Conservation (phyloP, 495 filamentous ascomycete genomes). For the Letharia columbiana region DNA sequence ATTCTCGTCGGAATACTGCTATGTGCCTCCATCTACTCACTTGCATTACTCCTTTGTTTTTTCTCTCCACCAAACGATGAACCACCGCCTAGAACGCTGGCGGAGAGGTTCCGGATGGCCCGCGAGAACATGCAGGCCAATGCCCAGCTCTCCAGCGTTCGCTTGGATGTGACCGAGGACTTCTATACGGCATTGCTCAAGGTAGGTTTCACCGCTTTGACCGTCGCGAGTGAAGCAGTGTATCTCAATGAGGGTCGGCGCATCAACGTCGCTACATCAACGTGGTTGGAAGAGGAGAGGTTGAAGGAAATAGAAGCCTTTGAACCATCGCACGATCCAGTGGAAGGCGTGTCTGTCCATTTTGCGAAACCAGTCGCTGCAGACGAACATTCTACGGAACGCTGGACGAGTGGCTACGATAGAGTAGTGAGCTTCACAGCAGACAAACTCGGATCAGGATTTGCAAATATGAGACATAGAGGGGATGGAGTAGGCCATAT, state of each 20-base stretch:
- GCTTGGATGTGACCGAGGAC: constrained; percentile 76
- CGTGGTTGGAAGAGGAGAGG: constrained; percentile 87
- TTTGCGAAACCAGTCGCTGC: constrained; percentile 23
- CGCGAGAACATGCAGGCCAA: constrained; percentile 90
- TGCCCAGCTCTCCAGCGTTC: constrained; percentile 67
- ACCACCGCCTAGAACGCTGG: constrained; percentile 34
- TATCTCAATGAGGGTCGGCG: constrained; percentile 81
- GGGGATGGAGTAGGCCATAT: constrained; percentile 66
- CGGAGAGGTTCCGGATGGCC: constrained; percentile 52
- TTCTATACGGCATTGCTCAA: constrained; percentile 88
- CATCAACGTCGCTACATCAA: constrained; percentile 68
- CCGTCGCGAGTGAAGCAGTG: constrained; percentile 88
- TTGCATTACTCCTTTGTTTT: constrained; percentile 69
- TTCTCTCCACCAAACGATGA: constrained; percentile 50
- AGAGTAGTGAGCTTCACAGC: constrained; percentile 51
- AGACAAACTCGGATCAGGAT: constrained; percentile 40
- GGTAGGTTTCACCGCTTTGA: constrained; percentile 76
- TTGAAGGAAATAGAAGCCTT: constrained; percentile 50
- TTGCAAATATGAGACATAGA: constrained; percentile 34
- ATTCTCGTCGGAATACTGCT: constrained; percentile 67
- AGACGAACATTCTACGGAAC: constrained; percentile 3
- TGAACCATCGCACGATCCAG: constrained; percentile 35
- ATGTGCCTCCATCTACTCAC: constrained; percentile 63
- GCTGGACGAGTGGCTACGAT: constrained; percentile 56
- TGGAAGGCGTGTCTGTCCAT: constrained; percentile 31